phyloP scores from a whole-genome alignment of 345 rosid genomes.

The Populus euphratica region DNA sequence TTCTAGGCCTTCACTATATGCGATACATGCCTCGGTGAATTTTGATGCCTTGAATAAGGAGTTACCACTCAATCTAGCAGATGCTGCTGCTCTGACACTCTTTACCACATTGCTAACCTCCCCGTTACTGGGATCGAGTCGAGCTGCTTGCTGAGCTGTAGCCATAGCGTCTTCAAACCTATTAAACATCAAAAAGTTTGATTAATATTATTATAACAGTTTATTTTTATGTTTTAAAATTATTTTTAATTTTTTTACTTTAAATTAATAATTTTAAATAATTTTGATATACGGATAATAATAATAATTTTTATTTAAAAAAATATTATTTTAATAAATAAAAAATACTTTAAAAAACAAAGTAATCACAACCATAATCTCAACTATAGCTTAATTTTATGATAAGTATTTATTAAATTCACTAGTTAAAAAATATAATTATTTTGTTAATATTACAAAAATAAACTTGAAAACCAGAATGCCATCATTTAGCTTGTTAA shows the following conservation, averaged over 20 bases:
- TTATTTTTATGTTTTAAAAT: too few species aligned
- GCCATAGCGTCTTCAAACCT: constrained; percentile 81
- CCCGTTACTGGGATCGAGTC: constrained; percentile 59
- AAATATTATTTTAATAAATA: too few species aligned
- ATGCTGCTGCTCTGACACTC: constrained; percentile 52
- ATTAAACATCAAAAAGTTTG: neutral
- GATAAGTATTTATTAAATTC: neutral
- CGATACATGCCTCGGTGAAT: constrained; percentile 56
- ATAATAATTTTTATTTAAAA: too few species aligned
- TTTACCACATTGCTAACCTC: constrained; percentile 43
- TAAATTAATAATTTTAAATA: too few species aligned
- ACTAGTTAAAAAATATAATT: neutral
- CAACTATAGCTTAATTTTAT: neutral
- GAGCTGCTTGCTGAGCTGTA: constrained; percentile 63
- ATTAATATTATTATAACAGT: neutral
- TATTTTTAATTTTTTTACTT: too few species aligned
- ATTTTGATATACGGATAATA: too few species aligned
- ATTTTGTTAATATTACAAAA: neutral
- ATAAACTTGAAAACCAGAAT: neutral
- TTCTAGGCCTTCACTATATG: constrained; percentile 78
- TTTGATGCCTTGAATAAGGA: constrained; percentile 62
- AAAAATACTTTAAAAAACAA: too few species aligned
- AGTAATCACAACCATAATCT: too few species aligned
- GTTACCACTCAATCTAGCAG: constrained; percentile 70
- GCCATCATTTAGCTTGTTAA: neutral